These are phyloP conservation scores for Boletus speciosus DNA, from an alignment of 768 basidiomycete genomes.

Conservation along the genomic window DNA sequence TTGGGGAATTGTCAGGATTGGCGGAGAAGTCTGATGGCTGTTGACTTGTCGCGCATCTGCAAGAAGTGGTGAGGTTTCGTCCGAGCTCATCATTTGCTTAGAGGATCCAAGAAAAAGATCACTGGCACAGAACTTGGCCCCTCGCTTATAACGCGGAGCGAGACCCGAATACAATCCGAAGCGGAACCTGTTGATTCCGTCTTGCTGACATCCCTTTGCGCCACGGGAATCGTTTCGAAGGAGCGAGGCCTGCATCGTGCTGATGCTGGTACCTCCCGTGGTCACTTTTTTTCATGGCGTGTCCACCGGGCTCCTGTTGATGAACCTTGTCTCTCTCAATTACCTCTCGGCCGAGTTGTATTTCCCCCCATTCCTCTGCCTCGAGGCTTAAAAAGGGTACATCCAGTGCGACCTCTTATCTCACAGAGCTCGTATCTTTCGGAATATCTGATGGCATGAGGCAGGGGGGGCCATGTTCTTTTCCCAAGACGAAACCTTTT, in stretches of 20 bases:
- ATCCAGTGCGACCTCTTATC: slow-evolving; percentile 12
- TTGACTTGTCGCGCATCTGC: slow-evolving; percentile 10
- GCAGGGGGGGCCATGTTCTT: slow-evolving; percentile 8
- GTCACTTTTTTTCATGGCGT: slow-evolving; percentile 5
- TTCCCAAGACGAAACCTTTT: slow-evolving; percentile 30
- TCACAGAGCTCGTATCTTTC: slow-evolving; percentile 13
- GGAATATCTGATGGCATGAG: slow-evolving; percentile 18
- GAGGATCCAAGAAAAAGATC: slow-evolving; percentile 9
- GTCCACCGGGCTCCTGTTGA: slow-evolving; percentile 1
- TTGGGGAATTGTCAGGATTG: slow-evolving; percentile 22
- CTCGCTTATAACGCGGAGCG: slow-evolving; percentile 17
- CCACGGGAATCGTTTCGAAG: slow-evolving; percentile 2
- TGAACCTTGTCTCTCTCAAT: slow-evolving; percentile 6
- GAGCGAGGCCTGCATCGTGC: slow-evolving; percentile 31
- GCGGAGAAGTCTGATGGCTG: slow-evolving; percentile 6
- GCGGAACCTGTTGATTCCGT: slow-evolving; percentile 4
- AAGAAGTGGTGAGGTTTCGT: slow-evolving; percentile 35
- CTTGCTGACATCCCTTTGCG: slow-evolving; percentile 6
- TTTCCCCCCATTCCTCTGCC: slow-evolving; percentile 25
- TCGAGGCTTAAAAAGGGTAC: slow-evolving; percentile 45
- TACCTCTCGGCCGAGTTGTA: slow-evolving; percentile 2
- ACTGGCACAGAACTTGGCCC: not conserved
- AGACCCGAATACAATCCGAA: not conserved
- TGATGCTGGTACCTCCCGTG: slow-evolving; percentile 14
- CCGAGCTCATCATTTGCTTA: slow-evolving; percentile 10